Conservation (phyloP, 257 asterid genomes). For the Solanum ahanhuiri region DNA sequence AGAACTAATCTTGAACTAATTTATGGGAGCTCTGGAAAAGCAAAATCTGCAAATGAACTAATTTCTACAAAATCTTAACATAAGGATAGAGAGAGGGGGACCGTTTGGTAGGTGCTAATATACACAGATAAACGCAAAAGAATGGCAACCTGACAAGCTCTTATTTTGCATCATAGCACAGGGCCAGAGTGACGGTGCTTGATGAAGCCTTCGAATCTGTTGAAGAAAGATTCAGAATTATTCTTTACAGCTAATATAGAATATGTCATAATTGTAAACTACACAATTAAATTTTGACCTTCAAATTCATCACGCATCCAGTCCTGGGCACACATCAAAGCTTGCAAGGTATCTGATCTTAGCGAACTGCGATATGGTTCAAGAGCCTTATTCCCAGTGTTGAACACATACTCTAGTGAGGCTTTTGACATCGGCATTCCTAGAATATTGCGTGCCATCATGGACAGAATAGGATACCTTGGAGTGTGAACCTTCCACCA, state of each 20-base stretch:
- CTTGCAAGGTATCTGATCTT: constrained; percentile 65
- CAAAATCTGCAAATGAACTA: background rate
- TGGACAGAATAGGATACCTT: constrained; percentile 74
- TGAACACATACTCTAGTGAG: constrained; percentile 39
- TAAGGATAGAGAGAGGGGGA: background rate
- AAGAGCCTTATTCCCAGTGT: constrained; percentile 43
- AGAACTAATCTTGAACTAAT: background rate
- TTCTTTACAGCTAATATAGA: background rate
- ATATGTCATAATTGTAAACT: background rate
- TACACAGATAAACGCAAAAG: background rate
- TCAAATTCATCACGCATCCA: constrained; percentile 53
- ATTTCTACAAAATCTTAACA: background rate
- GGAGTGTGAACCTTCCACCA: constrained; percentile 98
- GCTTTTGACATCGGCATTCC: constrained; percentile 88
- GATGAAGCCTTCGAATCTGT: constrained; percentile 5
- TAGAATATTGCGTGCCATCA: constrained; percentile 82
- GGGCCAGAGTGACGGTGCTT: background rate
- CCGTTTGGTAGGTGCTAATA: background rate
- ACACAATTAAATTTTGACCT: constrained; percentile 11
- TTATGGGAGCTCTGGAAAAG: background rate
- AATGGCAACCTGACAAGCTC: background rate
- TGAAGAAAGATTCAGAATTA: background rate
- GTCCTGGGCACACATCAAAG: constrained; percentile 82
- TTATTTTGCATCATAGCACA: constrained; percentile 2
- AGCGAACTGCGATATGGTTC: constrained; percentile 46